Evolutionary conservation across 1,284 basidiomycete species (phyloP).

Genomic region (Sanghuangporus weigelae): DNA sequence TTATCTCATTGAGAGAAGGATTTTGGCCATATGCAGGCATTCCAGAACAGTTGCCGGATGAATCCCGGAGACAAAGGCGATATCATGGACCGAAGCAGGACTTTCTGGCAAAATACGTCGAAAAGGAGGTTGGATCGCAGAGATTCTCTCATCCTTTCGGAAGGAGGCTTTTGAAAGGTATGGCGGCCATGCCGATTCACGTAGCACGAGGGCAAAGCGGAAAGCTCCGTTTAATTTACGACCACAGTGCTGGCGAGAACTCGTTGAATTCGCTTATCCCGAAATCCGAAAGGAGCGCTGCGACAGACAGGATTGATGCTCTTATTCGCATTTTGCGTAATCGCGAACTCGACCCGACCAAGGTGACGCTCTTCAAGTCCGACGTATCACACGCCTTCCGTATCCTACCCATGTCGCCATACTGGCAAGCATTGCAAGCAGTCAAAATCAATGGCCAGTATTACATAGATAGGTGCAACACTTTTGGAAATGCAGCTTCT

Average conservation of each 20-base stretch:
- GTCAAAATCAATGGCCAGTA: conserved; percentile 14
- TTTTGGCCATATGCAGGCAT: conserved; percentile 39
- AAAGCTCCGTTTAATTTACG: conserved; percentile 15
- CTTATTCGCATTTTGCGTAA: conserved; percentile 4
- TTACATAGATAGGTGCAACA: conserved; percentile 22
- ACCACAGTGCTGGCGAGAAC: conserved; percentile 15
- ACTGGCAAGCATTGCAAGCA: conserved; percentile 24
- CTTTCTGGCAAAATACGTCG: conserved; percentile 11
- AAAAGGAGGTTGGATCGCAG: conserved; percentile 26
- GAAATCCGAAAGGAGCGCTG: not conserved
- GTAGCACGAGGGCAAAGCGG: conserved; percentile 36
- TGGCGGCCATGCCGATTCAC: conserved; percentile 38
- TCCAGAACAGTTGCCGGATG: conserved; percentile 26
- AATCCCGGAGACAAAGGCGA: conserved; percentile 16
- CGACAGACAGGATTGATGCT: conserved; percentile 9
- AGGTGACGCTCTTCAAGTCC: conserved; percentile 17
- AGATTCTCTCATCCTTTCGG: conserved; percentile 36
- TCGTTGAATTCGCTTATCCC: conserved; percentile 17
- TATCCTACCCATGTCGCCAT: conserved; percentile 21
- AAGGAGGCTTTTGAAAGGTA: conserved; percentile 35
- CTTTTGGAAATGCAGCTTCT: conserved; percentile 23
- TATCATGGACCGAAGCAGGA: not conserved
- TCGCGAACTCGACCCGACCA: not conserved
- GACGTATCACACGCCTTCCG: conserved; percentile 23
- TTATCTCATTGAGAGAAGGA: conserved; percentile 29